phyloP scores from a whole-genome alignment of 2,329 filamentous ascomycete genomes.

The Xylariaceae sp. region DNA sequence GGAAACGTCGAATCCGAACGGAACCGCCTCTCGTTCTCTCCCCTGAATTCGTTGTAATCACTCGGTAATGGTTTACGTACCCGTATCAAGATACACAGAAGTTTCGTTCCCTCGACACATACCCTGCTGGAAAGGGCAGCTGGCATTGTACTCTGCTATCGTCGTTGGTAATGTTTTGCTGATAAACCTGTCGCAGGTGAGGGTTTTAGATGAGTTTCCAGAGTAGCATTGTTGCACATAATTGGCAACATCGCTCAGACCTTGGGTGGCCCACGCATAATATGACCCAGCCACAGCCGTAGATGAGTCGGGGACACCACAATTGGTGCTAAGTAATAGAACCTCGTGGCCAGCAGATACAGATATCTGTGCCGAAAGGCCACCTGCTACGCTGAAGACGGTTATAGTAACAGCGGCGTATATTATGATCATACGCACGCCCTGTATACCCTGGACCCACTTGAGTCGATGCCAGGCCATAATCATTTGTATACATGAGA shows the following conservation, averaged over 20 bases:
- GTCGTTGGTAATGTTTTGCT: background rate
- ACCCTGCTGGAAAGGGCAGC: slow-evolving; percentile 12
- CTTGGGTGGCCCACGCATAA: background rate
- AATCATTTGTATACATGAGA: slow-evolving; percentile 2
- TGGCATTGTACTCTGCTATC: background rate
- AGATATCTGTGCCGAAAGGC: slow-evolving; percentile 18
- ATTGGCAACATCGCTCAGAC: slow-evolving; percentile 6
- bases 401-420: slow-evolving; percentile 3
- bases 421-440: background rate
- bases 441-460: background rate
- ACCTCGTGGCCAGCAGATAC: slow-evolving; percentile 14
- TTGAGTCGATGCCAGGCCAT: slow-evolving; percentile 2
- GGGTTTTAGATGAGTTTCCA: background rate
- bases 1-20: too few relatives aligned
- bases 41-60: background rate
- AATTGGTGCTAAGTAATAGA: slow-evolving; percentile 8
- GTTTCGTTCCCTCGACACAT: slow-evolving; percentile 11
- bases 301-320: slow-evolving; percentile 1
- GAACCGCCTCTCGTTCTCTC: too few relatives aligned
- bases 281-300: background rate
- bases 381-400: slow-evolving; percentile 14
- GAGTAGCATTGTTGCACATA: slow-evolving; percentile 19
- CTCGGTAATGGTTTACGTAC: background rate
- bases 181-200: slow-evolving; percentile 12
- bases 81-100: background rate